Base-by-base conservation (phyloP, 2,329 filamentous ascomycete species). In the Penicillium brevicompactum region DNA sequence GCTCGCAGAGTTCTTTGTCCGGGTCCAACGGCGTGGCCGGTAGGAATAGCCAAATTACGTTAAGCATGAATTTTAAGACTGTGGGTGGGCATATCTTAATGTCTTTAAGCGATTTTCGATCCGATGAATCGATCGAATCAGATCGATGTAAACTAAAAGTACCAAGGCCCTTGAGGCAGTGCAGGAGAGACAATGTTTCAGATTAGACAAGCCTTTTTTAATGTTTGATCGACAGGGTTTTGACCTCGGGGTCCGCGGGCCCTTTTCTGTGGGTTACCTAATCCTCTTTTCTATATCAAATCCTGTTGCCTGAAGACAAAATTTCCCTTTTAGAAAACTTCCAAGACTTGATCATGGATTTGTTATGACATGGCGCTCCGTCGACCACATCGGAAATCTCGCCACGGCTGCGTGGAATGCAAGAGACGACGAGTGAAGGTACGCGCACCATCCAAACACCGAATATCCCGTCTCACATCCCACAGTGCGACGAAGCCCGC, bases 361-460 rank as follows among this genome's bases (percentile, higher is more conserved):
- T 45, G 47, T 24, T 46, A 49, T 62, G 59, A 65, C 55, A 71
- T 73, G 70, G 68, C 69, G 38, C 66, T 70, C 49, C 63, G 70
- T 66, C 61, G 68, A 66, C 63, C 70, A 41, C 70, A 72, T 61
- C 67, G 68, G 42, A 73, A 73, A 64, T 73, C 70, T 37, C 65
- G 70, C 22, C 68, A 70, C 47, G 70, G 70, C 44, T 73, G 70
- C 53, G 34, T 64, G 49, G 67, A 70, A 59, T 73, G 70, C 58
- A 73, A 73, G 57, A 62, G 66, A 41, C 57, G 70, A 45, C 65
- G 70, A 55, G 70, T 73, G 16, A 73, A 73, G 64, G 70, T 72
- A 61, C 32, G 56, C 46, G 3, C n/a, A 43, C 11, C 9, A 24
- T 5, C 22, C 49, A 27, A 32, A 44, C 49, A n/a, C 18, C 16